Evolutionary conservation across 257 asterid genomes (phyloP).

Genomic region (Voacanga thouarsii): DNA sequence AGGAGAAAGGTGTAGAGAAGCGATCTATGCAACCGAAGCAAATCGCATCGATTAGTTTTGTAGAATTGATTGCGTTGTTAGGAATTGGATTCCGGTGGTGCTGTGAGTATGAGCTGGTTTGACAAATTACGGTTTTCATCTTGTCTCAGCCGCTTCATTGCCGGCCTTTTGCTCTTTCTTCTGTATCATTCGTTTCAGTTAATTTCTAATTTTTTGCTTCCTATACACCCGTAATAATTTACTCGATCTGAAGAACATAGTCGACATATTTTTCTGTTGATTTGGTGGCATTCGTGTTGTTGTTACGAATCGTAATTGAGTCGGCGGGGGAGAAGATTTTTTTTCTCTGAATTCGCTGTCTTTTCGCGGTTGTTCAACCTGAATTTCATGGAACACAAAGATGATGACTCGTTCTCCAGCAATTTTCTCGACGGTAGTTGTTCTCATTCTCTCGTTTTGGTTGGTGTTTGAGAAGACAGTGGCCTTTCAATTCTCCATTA

Average conservation of each 20-base stretch:
- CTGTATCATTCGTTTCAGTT: slow-evolving; percentile 76
- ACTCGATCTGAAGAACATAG: neutral
- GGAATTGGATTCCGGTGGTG: slow-evolving; percentile 29
- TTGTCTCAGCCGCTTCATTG: slow-evolving; percentile 81
- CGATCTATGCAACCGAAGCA: slow-evolving; percentile 80
- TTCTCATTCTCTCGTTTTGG: neutral
- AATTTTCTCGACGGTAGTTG: slow-evolving; percentile 52
- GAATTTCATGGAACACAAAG: slow-evolving; percentile 51
- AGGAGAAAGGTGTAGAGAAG: slow-evolving; percentile 1
- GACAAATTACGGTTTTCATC: slow-evolving; percentile 71
- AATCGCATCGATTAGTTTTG: slow-evolving; percentile 36
- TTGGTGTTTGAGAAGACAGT: neutral
- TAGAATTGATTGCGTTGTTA: neutral
- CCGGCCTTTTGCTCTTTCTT: slow-evolving; percentile 84
- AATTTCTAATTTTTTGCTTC: slow-evolving; percentile 91
- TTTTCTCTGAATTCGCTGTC: slow-evolving; percentile 5
- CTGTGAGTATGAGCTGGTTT: slow-evolving; percentile 78
- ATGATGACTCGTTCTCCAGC: slow-evolving; percentile 36
- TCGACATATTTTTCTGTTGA: neutral
- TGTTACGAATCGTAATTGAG: neutral
- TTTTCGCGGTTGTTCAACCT: slow-evolving; percentile 5
- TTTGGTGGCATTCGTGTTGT: neutral
- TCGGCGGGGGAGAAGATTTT: neutral
- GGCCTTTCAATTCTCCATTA: neutral
- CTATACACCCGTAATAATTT: slow-evolving; percentile 70